Conservation (phyloP, 371 early-diverging fungal genomes). For the Nosema muscidifuracis region DNA sequence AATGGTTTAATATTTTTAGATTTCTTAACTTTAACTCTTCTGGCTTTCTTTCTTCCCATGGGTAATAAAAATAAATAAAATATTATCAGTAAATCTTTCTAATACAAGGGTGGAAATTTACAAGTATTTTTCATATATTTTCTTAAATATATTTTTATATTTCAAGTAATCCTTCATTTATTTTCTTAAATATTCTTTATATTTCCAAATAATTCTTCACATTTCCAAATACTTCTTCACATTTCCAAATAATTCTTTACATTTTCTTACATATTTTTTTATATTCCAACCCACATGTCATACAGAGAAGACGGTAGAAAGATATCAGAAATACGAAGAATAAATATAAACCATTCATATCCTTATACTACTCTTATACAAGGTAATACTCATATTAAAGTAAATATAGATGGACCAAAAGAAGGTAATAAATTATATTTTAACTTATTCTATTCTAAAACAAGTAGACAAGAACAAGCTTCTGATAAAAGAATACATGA, state of each 20-base stretch:
- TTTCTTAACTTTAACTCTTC: neutral
- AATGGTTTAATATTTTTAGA: conserved; percentile 11
- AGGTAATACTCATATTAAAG: conserved; percentile 30
- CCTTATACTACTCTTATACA: conserved; percentile 1
- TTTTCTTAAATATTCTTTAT: too few relatives aligned
- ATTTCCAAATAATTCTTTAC: neutral
- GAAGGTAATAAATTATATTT: conserved; percentile 33
- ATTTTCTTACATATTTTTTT: too few relatives aligned
- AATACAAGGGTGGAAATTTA: too few relatives aligned
- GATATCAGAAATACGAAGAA: conserved; percentile 14
- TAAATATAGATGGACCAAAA: neutral
- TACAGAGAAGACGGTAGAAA: conserved; percentile 46
- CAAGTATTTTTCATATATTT: too few relatives aligned
- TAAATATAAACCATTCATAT: neutral
- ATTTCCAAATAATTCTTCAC: too few relatives aligned
- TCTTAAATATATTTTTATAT: too few relatives aligned
- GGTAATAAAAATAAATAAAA: too few relatives aligned
- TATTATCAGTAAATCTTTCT: too few relatives aligned
- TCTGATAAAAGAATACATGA: conserved; percentile 20
- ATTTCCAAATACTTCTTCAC: too few relatives aligned
- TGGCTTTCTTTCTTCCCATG: conserved; percentile 15
- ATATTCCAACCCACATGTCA: neutral
- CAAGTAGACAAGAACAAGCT: conserved; percentile 18
- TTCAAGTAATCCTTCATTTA: too few relatives aligned
- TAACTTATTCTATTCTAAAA: conserved; percentile 25